Evolutionary conservation across 495 filamentous ascomycete species (phyloP).

Genomic region (Penicillium egyptiacum): DNA sequence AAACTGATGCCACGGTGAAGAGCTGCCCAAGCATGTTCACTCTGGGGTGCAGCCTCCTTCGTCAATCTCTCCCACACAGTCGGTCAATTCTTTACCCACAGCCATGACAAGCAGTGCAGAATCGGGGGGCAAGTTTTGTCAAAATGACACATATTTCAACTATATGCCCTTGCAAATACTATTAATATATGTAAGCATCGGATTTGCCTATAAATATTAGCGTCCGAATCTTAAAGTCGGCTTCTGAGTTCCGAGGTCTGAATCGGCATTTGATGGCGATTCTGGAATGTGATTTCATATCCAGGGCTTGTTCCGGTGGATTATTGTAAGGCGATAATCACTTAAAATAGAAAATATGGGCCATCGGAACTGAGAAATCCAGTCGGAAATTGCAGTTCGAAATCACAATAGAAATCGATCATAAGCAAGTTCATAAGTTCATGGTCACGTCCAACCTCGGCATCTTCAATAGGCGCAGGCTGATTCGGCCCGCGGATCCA

Average conservation of each 20-base stretch:
- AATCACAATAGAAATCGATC: neutral
- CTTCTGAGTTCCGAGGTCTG: constrained; percentile 26
- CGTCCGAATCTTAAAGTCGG: constrained; percentile 8
- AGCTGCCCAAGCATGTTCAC: too few relatives aligned
- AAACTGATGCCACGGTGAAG: too few relatives aligned
- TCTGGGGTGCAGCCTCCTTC: too few relatives aligned
- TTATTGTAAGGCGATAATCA: neutral
- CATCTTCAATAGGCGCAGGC: constrained; percentile 28
- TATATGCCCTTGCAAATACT: neutral
- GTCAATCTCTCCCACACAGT: too few relatives aligned
- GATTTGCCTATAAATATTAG: neutral
- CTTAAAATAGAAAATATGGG: neutral
- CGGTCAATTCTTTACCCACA: too few relatives aligned
- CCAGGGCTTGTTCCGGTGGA: neutral
- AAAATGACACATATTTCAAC: neutral
- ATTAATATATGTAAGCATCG: neutral
- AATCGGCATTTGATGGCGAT: constrained; percentile 23
- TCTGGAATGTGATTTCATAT: constrained; percentile 11
- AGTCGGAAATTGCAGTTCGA: neutral
- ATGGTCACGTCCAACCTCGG: constrained; percentile 32
- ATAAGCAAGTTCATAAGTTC: too few relatives aligned
- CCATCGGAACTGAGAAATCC: neutral
- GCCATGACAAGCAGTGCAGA: too few relatives aligned
- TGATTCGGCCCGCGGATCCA: constrained; percentile 41
- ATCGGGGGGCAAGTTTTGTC: neutral